These are phyloP conservation scores for Micractinium sp. DNA, from an alignment of 139 green algal species.

Conservation along the genomic window DNA sequence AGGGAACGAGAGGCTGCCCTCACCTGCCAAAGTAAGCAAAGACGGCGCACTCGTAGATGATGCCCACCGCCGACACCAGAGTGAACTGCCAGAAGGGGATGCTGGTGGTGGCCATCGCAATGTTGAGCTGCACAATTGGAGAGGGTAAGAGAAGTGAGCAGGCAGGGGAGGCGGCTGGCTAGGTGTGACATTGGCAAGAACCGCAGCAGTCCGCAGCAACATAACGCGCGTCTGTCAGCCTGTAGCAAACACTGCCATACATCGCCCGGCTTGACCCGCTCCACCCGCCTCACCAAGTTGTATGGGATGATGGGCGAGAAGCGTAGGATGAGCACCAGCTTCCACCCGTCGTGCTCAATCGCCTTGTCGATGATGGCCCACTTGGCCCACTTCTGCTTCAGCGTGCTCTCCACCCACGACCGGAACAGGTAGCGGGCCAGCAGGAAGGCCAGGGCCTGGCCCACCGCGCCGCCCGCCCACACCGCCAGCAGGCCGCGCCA, in stretches of 20 bases:
- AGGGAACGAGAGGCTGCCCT: too few species aligned
- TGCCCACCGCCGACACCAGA: constrained; percentile 55
- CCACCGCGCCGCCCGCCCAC: constrained; percentile 62
- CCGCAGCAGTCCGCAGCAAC: neutral
- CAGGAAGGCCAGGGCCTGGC: constrained; percentile 63
- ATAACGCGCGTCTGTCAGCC: too few species aligned
- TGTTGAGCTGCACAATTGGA: constrained; percentile 58
- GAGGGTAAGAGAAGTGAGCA: neutral
- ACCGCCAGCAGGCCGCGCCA: constrained; percentile 61
- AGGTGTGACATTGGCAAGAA: neutral
- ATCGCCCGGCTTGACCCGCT: too few species aligned
- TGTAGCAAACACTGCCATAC: too few species aligned
- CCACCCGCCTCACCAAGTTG: constrained; percentile 28
- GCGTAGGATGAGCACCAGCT: constrained; percentile 69
- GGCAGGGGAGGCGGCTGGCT: neutral
- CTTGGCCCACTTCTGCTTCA: constrained; percentile 54
- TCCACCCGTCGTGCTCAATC: constrained; percentile 69
- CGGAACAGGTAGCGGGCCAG: constrained; percentile 63
- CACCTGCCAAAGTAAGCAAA: constrained; percentile 50
- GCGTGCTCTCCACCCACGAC: constrained; percentile 50
- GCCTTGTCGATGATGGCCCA: constrained; percentile 66
- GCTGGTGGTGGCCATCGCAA: constrained; percentile 63
- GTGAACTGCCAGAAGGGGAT: constrained; percentile 69
- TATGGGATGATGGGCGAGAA: constrained; percentile 59
- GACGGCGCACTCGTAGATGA: constrained; percentile 51